Evolutionary conservation across 129 eudicot genomes (phyloP).

Genomic region (Chrysanthemum makinoi): DNA sequence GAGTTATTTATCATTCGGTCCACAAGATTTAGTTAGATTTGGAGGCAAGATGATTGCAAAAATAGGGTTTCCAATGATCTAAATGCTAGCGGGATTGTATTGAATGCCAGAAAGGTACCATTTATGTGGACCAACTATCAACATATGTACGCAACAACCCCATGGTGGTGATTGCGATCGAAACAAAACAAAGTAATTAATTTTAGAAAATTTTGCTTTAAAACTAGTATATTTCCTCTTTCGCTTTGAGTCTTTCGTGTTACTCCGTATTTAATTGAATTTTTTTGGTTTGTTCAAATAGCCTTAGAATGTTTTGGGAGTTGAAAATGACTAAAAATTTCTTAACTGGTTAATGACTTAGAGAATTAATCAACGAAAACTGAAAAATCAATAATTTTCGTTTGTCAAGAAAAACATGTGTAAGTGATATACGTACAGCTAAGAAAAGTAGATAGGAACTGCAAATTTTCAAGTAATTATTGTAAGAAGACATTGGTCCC

Average conservation of each 20-base stretch:
- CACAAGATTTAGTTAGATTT: constrained; percentile 15
- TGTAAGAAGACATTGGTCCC: constrained; percentile 31
- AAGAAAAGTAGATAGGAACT: constrained; percentile 31
- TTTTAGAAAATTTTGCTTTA: neutral
- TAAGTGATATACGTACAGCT: constrained; percentile 27
- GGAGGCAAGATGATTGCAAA: constrained; percentile 17
- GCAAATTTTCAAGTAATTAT: constrained; percentile 31
- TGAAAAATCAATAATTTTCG: constrained; percentile 4
- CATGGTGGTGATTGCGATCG: constrained; percentile 11
- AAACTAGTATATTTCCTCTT: neutral
- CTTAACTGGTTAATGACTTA: no score
- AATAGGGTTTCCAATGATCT: neutral
- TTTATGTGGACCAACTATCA: constrained; percentile 33
- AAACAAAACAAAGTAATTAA: constrained; percentile 4
- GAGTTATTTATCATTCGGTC: neutral
- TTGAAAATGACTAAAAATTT: no score
- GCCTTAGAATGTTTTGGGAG: neutral
- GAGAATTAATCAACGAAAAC: no score
- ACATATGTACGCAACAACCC: constrained; percentile 22
- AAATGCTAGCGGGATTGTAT: constrained; percentile 1
- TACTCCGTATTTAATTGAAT: no score
- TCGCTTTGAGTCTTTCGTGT: neutral
- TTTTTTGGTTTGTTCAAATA: no score
- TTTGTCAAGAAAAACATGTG: constrained; percentile 23
- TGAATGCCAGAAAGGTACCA: constrained; percentile 26